Evolutionary conservation across 768 basidiomycete genomes (phyloP), one percentile per base, ranked within the genome.

Genomic region (Phaeotremella fagi): DNA sequence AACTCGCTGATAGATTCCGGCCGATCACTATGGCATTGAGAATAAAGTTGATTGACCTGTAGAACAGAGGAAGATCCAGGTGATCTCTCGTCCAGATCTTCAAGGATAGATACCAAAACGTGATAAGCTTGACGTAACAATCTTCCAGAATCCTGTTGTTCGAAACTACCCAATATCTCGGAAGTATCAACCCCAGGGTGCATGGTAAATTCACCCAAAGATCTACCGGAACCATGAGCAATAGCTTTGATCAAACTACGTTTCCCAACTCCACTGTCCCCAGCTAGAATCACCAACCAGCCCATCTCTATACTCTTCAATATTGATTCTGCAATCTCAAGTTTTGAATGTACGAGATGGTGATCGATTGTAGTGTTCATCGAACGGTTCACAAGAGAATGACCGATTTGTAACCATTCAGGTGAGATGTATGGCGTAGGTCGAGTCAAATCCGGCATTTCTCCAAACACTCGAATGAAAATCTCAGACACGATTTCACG

Each of bases 101-200:
- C 27, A 23, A 58, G 22, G 1, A 60, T 45, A 2, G 48, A 35
- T 2, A 27, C 31, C 15, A 53, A 20, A n/a, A 43, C 51, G 5
- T 27, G 7, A 1, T 24, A 20, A 18, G 29, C 51, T 6, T 24
- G 26, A 26, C 48, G 50, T 26, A 58, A 33, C 29, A 58, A 22
- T 36, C 56, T 22, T n/a, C 51, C 43, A 35, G 61, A 49, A 70
- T 90, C 87, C 24, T 85, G 82, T 75, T 98, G 94, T 75, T 99
- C 95, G 67, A 97, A 98, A 71, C 88, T 86, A 28, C 95, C 95
- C 38, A 99, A 77, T 28, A 99, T 84, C 74, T 99, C 95, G 72
- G 85, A 84, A 1, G 91, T 88, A 71, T 99, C 95, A 2, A 88
- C 90, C 5, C 88, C 85, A 53, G 81, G 85, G 71, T 87, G 92